phyloP scores from a whole-genome alignment of 2,329 filamentous ascomycete genomes.

The Arachnomyces sp. region DNA sequence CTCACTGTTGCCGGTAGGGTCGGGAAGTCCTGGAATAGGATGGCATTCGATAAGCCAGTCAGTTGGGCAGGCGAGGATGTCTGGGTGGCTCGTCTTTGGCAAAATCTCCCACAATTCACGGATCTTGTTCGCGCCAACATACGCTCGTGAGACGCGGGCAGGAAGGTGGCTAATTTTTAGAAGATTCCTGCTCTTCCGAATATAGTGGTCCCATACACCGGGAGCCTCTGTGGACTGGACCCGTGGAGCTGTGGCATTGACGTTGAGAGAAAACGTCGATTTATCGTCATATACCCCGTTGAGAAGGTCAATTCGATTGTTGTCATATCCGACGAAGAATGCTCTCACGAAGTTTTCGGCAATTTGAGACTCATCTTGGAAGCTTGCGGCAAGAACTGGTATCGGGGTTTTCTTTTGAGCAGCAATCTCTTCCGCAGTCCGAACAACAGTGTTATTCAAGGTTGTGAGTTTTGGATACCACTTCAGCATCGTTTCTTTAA shows the following conservation, averaged over 20 bases:
- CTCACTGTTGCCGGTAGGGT: slow-evolving; percentile 56
- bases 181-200: slow-evolving; percentile 72
- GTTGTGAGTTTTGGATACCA: slow-evolving; percentile 79
- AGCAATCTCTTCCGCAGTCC: slow-evolving; percentile 63
- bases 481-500: slow-evolving; percentile 60
- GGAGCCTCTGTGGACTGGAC: slow-evolving; percentile 38
- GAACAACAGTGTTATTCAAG: slow-evolving; percentile 67
- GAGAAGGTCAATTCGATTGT: slow-evolving; percentile 56
- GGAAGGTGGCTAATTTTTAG: slow-evolving; percentile 57
- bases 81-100: slow-evolving; percentile 67
- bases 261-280: slow-evolving; percentile 67
- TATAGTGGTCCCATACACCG: slow-evolving; percentile 62
- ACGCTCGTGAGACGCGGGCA: slow-evolving; percentile 58
- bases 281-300: slow-evolving; percentile 65
- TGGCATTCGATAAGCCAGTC: slow-evolving; percentile 83
- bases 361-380: slow-evolving; percentile 65
- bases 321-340: slow-evolving; percentile 69
- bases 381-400: slow-evolving; percentile 58
- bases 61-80: slow-evolving; percentile 56
- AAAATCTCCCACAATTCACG: slow-evolving; percentile 61
- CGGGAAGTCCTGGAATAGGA: slow-evolving; percentile 61
- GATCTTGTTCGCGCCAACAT: slow-evolving; percentile 59
- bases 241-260: slow-evolving; percentile 57
- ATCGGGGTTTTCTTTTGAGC: slow-evolving; percentile 50
- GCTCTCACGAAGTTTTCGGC: slow-evolving; percentile 68